Evolutionary conservation across 768 basidiomycete genomes (phyloP).

Genomic region (Russula brevipes): DNA sequence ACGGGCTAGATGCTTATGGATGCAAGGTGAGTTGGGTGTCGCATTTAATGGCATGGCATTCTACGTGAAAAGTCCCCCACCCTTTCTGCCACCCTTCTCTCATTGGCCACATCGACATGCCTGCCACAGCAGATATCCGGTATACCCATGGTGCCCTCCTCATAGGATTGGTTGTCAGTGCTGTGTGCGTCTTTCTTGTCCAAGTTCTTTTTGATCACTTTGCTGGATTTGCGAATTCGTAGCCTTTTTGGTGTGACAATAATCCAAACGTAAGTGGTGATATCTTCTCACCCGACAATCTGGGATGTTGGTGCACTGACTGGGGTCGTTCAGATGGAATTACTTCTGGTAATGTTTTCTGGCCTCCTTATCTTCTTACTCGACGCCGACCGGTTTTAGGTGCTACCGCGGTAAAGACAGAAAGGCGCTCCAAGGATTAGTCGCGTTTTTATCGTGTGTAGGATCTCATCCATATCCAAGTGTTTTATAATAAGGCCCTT

Average conservation of each 20-base stretch:
- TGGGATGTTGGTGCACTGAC: too few relatives aligned
- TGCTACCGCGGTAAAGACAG: not conserved
- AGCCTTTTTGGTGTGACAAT: not conserved
- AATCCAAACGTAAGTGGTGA: not conserved
- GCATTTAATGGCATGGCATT: too few relatives aligned
- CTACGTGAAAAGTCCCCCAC: too few relatives aligned
- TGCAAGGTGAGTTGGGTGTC: too few relatives aligned
- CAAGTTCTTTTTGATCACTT: not conserved
- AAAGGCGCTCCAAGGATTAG: not conserved
- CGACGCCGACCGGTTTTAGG: not conserved
- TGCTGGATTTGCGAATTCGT: not conserved
- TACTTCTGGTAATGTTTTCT: not conserved
- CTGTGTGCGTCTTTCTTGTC: not conserved
- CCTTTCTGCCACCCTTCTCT: too few relatives aligned
- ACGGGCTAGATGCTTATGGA: too few relatives aligned
- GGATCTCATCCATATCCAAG: too few relatives aligned
- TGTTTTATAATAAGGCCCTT: not conserved
- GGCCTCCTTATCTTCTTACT: too few relatives aligned
- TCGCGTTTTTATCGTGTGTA: slow-evolving; percentile 1
- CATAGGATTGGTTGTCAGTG: not conserved
- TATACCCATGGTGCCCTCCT: not conserved
- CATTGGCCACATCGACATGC: too few relatives aligned
- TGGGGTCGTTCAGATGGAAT: too few relatives aligned
- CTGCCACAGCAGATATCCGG: not conserved
- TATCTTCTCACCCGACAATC: too few relatives aligned